A percentile compares a stretch with the other conserved stretches of the same genome.
phyloP scores from a whole-genome alignment of 495 filamentous ascomycete species.

The Penicillium cataractarum region DNA sequence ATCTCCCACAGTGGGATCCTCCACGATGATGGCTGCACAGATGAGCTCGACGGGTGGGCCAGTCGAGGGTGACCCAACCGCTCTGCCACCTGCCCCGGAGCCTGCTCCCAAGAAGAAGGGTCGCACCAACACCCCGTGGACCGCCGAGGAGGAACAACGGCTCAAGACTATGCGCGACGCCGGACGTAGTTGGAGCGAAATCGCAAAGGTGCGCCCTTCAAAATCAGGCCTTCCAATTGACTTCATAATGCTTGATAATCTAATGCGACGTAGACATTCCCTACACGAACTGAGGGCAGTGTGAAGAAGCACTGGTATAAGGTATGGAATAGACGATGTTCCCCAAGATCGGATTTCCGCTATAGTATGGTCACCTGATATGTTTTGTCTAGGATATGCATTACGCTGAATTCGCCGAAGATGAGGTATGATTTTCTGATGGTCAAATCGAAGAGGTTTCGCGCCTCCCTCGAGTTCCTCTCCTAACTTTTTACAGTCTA shows the following conservation, averaged over 20 bases:
- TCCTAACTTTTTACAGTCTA: constrained; percentile 61
- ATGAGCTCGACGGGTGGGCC: constrained; percentile 31
- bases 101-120: constrained; percentile 82
- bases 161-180: constrained; percentile 92
- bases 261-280: constrained; percentile 73
- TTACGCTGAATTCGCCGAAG: constrained; percentile 97
- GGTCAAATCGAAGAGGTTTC: not conserved
- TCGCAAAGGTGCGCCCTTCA: constrained; percentile 74
- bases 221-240: not conserved
- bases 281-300: constrained; percentile 89
- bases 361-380: not conserved
- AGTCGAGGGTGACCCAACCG: constrained; percentile 37
- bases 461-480: constrained; percentile 6
- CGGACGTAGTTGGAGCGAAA: constrained; percentile 94
- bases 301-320: constrained; percentile 99
- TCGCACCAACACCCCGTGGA: constrained; percentile 97
- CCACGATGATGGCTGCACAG: constrained; percentile 39
- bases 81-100: constrained; percentile 37
- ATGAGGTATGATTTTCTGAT: constrained; percentile 69
- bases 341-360: not conserved
- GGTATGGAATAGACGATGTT: constrained; percentile 49
- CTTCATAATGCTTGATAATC: constrained; percentile 18
- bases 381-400: constrained; percentile 80
- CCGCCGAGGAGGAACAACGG: constrained; percentile 87
- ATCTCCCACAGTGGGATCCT: constrained; percentile 39